Evolutionary conservation across 139 green algal species (phyloP), one percentile per base, ranked within the genome.

Genomic region (Cymbomonas tetramitiformis): DNA sequence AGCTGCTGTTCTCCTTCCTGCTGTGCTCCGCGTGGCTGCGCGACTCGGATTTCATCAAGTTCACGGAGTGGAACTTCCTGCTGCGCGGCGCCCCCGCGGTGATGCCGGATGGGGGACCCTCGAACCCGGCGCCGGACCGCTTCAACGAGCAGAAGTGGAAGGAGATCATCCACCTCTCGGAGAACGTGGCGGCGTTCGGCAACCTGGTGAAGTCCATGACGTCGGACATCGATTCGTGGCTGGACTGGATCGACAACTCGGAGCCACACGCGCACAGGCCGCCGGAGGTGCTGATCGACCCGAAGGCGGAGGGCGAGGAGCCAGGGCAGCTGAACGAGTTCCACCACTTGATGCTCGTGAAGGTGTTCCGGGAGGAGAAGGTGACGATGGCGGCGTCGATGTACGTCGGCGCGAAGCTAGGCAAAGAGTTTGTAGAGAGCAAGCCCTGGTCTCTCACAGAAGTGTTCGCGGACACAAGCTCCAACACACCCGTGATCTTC

Each of bases 361-460:
- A 77, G 56, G 56, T 78, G 23, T 30, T 91, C 24, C 62, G 79
- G 2, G 72, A 85, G 66, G 62, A 50, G 19, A 49, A 69, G 53
- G 21, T 36, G 7, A 21, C 41, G 41, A 5, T 28, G 15, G 36
- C 34, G 46, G 5, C 41, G 12, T n/a, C 15, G 4, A 2, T 67
- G 38, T 90, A 79, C 47, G 77, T 88, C 8, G 54, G 40, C 1
- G 26, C 52, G 6, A 77, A 74, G 55, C 65, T 90, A 49, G 83
- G 83, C 4, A 12, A 21, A 2, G 53, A 72, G 30, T 93, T 88
- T 56, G 81, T 70, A 4, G 82, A 90, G 60, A 66, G 70, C 2
- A 57, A 71, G 23, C 77, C 84, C n/a, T 90, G 79, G 73, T 78
- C 68, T n/a, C 65, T 94, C 30, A 76, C 84, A n/a, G 78, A 83